Evolutionary conservation across 1,284 basidiomycete species (phyloP), one percentile per base, ranked within the genome.

Genomic region (Apiotrichum akiyoshidainum): DNA sequence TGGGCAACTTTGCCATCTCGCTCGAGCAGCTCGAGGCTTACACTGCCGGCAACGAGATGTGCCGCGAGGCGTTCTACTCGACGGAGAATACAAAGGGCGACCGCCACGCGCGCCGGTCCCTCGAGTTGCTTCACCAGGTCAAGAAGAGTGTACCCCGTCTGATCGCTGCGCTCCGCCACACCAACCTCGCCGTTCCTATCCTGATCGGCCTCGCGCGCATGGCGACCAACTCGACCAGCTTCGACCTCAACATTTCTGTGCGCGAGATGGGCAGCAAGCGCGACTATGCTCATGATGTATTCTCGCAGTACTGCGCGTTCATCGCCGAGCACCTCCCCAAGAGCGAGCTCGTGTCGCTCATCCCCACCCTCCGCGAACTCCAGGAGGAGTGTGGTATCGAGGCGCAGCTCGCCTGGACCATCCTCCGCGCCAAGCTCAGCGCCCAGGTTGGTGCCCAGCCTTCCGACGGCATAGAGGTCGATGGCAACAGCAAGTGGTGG

Each of bases 131-230:
- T 10, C 67, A 65, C 50, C 65, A 64, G 12, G 65, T 68, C 40
- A 71, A 74, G 64, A 72, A 72, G 60, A 72, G 69, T 57, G 54
- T 72, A 19, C 68, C 85, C 45, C 81, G 92, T 49, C 80, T 96
- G 6, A 85, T 88, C 5, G 83, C 83, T 66, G 82, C 83, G 10
- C 74, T 96, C n/a, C 71, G 89, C 51, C 86, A 88, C 45, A 86
- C 86, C 0, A 81, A 81, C 3, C 78, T 95, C 33, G 87, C 90
- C 13, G 77, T 92, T 48, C 89, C 92, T 2, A 83, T 96, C 31
- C 85, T 96, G 45, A 84, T 96, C 45, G 89, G 91, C 68, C 85
- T 96, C 46, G 91, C 91, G 0, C 88, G 92, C 72, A 89, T 92
- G 67, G 84, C 91, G 10, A 69, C 72, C 40, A 68, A 66, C 14